A percentile compares a stretch with the other conserved stretches of the same genome.
Evolutionary conservation across 2,329 filamentous ascomycete species (phyloP).

Genomic region (Achaetomium macrosporum): DNA sequence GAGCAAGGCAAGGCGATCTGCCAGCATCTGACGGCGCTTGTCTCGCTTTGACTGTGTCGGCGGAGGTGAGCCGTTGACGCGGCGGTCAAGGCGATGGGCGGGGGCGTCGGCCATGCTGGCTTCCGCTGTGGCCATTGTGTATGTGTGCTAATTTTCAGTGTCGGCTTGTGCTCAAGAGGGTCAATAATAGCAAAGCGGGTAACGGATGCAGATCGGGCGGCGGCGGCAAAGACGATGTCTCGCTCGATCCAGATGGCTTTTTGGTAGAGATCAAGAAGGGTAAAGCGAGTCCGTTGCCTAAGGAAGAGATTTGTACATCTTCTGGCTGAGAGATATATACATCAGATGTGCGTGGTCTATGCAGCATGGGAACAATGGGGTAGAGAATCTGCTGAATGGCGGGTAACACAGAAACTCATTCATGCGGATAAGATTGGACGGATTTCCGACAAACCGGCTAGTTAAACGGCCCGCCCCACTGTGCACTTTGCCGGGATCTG

Average conservation of each 20-base stretch:
- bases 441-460: not conserved
- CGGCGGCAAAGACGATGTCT: not conserved
- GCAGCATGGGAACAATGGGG: not conserved
- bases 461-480: not conserved
- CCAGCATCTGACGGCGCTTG: conserved; percentile 77
- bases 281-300: not conserved
- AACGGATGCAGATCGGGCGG: not conserved
- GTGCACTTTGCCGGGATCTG: no score
- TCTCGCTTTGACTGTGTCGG: conserved; percentile 69
- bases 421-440: not conserved
- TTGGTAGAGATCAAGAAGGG: not conserved
- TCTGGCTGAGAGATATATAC: not conserved
- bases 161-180: not conserved
- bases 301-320: not conserved
- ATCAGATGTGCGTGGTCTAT: not conserved
- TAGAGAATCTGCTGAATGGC: not conserved
- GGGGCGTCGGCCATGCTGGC: conserved; percentile 21
- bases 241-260: not conserved
- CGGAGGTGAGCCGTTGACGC: conserved; percentile 28
- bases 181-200: conserved; percentile 5
- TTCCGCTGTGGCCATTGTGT: conserved; percentile 25
- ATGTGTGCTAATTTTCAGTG: not conserved
- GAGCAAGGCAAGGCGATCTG: conserved; percentile 71
- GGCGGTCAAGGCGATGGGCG: conserved; percentile 23
- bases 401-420: not conserved